A percentile compares a stretch with the other conserved stretches of the same genome.
These are phyloP conservation scores for Penicillium sp. DNA, from an alignment of 2,329 filamentous ascomycete genomes.

Conservation along the genomic window DNA sequence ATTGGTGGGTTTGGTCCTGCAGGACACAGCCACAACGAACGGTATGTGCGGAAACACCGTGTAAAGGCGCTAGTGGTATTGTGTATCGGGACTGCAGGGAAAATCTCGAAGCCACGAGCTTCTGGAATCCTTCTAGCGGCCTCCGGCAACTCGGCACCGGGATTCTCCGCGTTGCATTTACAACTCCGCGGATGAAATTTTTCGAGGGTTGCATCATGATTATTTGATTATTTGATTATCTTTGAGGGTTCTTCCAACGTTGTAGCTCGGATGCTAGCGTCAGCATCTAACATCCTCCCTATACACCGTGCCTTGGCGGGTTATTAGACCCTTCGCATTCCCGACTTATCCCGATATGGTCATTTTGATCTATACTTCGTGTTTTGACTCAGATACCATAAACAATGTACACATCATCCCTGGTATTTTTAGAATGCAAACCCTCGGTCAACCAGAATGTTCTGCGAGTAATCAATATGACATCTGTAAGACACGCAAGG, in stretches of 20 bases:
- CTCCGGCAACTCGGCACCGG: constrained; percentile 15
- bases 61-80: constrained; percentile 7
- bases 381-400: not conserved
- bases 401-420: not conserved
- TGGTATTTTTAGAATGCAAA: not conserved
- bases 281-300: not conserved
- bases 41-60: not conserved
- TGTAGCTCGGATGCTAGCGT: not conserved
- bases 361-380: not conserved
- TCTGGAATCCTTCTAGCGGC: constrained; percentile 19
- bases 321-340: not conserved
- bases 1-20: constrained; percentile 13
- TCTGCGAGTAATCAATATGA: constrained; percentile 5
- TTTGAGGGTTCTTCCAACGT: not conserved
- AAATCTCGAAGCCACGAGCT: constrained; percentile 7
- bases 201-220: not conserved
- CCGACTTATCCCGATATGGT: not conserved
- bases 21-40: constrained; percentile 20
- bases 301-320: not conserved
- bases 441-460: not conserved
- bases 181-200: not conserved
- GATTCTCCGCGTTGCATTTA: constrained; percentile 10
- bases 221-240: not conserved
- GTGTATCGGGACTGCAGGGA: constrained; percentile 5
- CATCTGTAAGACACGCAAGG: constrained; percentile 6